These are phyloP conservation scores for Fusarium albidum DNA, from an alignment of 2,329 filamentous ascomycete species.

Conservation along the genomic window DNA sequence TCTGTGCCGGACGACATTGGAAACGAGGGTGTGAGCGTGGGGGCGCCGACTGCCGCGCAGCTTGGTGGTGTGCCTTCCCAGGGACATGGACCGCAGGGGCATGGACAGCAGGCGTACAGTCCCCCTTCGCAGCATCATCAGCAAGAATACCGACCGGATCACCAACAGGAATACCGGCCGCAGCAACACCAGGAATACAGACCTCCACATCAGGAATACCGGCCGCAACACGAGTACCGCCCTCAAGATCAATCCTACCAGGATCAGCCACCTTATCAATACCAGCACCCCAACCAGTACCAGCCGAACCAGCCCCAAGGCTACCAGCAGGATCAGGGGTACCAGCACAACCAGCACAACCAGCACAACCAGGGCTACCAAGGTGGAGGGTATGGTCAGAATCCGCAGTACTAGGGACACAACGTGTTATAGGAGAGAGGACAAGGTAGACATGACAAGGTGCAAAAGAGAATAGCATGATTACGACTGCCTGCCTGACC, in stretches of 20 bases:
- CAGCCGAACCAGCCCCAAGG: conserved; percentile 16
- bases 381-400: conserved; percentile 29
- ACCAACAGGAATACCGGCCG: conserved; percentile 24
- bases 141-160: conserved; percentile 25
- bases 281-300: conserved; percentile 30
- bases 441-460: no score
- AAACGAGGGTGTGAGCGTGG: conserved; percentile 55
- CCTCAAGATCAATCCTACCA: conserved; percentile 24
- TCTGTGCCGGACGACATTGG: conserved; percentile 56
- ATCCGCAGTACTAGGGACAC: conserved; percentile 23
- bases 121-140: conserved; percentile 35
- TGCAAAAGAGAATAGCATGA: no score
- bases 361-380: conserved; percentile 35
- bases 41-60: conserved; percentile 45
- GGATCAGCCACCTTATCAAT: conserved; percentile 28
- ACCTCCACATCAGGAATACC: conserved; percentile 5
- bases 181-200: conserved; percentile 11
- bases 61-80: conserved; percentile 42
- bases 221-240: background rate
- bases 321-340: conserved; percentile 15
- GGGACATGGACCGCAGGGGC: no score
- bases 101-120: conserved; percentile 39
- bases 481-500: no score
- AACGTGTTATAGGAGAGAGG: no score
- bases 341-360: conserved; percentile 25